Evolutionary conservation across 2,329 filamentous ascomycete genomes (phyloP), one percentile per base, ranked within the genome.

Genomic region (Fusarium sp.): DNA sequence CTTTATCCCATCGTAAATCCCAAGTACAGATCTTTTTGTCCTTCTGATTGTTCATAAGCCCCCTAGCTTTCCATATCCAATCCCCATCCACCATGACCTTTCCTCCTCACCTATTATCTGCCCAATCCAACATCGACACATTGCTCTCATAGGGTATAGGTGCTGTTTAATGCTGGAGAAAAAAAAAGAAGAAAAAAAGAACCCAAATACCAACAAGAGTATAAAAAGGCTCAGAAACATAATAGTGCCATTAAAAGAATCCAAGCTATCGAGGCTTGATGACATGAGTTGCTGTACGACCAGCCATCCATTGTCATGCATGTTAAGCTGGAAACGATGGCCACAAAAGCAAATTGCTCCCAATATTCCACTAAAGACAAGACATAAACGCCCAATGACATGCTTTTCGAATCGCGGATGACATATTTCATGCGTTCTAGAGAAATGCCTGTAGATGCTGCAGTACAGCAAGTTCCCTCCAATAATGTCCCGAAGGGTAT

Each of bases 401-500:
- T 68, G 70, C 64, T 60, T 63, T 66, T 53, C 49, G 57, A 62
- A 65, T 54, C 32, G 49, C 42, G 48, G 58, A 48, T 60, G 50
- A 49, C 61, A 62, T 66, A 44, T 62, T 71, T 60, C 59, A 67
- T 64, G 50, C 49, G 67, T 42, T 66, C 55, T 59, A 69, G 55
- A 50, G 18, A 53, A 64, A 52, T 65, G 53, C 61, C 60, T 42
- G 53, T 44, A 49, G 54, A 57, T 42, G 59, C 40, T 58, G 35
- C 52, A 50, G 30, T 44, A 23, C 45, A 53, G 40, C 46, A 46
- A 42, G 37, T 69, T 68, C 73, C 77, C 73, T 78, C 65, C 76
- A 78, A 75, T 74, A 58, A 60, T 26, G 69, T 74, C 74, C 76
- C 75, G 70, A 60, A 65, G 75, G 76, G 76, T 79, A 80, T 78